Base-by-base conservation (phyloP, 768 basidiomycete genomes). In the Russula virescens region DNA sequence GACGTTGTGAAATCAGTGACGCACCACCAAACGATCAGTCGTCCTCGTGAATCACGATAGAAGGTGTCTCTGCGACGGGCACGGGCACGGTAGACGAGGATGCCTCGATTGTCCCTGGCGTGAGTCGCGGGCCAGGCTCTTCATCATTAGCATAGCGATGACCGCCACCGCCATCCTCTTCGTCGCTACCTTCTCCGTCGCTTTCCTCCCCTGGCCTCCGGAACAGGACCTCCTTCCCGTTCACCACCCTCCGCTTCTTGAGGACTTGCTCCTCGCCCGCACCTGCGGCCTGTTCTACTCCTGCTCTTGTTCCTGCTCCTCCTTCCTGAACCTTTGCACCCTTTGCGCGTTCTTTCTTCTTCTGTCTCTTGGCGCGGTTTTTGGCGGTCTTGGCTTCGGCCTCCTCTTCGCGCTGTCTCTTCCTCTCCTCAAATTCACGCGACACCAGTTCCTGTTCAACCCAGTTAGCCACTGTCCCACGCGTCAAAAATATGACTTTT, bases 371-470 rank as follows among this genome's bases (percentile, higher is more conserved):
- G 18, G 91, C 90, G 21, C 97, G 83, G 73, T 99, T 99, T 77
- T 94, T 98, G 14, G 92, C 87, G 0, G 96, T 98, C 77, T 94
- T 97, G 2, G 88, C 86, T 50, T 96, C 87, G 0, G 89, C 85
- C 3, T 75, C 69, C 31, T 85, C 86, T 38, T 91, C 87, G 28
- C 86, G 81, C 63, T 87, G 88, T 48, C 78, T 80, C 70, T 87
- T 83, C 68, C 86, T 88, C 52, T 75, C 80, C 68, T 89, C 87
- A 68, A 95, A 97, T 53, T 89, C 94, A 11, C 77, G 78, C 25
- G 77, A 79, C 51, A 86, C 85, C 8, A 77, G 70, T 78, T 94
- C 90, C 94, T 95, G 63, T 68, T 55, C 66, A 46, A 19, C 42
- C 5, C 6, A 7, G 14, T 16, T 40, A 25, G 54, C 25, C 4